Evolutionary conservation across 768 basidiomycete species (phyloP).

Genomic region (Tremella yokohamensis): DNA sequence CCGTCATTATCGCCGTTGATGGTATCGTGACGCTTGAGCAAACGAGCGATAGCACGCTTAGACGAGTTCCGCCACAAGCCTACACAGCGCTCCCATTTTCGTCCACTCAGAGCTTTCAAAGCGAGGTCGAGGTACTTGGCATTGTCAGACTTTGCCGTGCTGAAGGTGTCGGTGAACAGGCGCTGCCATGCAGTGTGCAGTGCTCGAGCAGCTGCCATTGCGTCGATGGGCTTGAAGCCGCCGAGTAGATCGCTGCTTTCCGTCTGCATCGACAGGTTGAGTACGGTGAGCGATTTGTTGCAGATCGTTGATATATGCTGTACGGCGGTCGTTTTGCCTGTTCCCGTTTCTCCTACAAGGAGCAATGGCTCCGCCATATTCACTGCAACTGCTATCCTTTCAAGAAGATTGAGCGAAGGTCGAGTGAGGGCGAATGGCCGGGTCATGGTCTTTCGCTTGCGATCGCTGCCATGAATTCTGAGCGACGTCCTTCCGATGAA

Average conservation of each 20-base stretch:
- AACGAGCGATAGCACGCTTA: constrained; percentile 55
- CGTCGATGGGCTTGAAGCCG: constrained; percentile 92
- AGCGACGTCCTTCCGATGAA: constrained; percentile 60
- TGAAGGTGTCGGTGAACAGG: constrained; percentile 81
- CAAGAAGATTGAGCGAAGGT: constrained; percentile 73
- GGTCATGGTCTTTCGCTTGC: constrained; percentile 6
- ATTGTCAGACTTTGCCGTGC: constrained; percentile 70
- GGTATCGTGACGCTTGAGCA: constrained; percentile 32
- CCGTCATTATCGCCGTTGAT: constrained; percentile 12
- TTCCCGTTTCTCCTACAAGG: constrained; percentile 97
- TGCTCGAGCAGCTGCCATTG: constrained; percentile 67
- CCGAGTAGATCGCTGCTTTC: constrained; percentile 91
- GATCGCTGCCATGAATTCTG: constrained; percentile 30
- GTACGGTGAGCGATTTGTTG: constrained; percentile 69
- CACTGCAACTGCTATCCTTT: constrained; percentile 71
- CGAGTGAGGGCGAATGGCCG: constrained; percentile 81
- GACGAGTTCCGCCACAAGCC: constrained; percentile 66
- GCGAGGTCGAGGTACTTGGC: constrained; percentile 77
- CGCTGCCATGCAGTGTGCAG: constrained; percentile 72
- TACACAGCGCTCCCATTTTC: constrained; percentile 79
- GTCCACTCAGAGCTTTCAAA: constrained; percentile 72
- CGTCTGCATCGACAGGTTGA: constrained; percentile 94
- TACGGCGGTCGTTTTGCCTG: constrained; percentile 91
- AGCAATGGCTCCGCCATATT: constrained; percentile 76
- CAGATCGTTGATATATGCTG: constrained; percentile 81